These are phyloP conservation scores for Leccinum rimulosum DNA, from an alignment of 768 basidiomycete genomes.

Conservation along the genomic window DNA sequence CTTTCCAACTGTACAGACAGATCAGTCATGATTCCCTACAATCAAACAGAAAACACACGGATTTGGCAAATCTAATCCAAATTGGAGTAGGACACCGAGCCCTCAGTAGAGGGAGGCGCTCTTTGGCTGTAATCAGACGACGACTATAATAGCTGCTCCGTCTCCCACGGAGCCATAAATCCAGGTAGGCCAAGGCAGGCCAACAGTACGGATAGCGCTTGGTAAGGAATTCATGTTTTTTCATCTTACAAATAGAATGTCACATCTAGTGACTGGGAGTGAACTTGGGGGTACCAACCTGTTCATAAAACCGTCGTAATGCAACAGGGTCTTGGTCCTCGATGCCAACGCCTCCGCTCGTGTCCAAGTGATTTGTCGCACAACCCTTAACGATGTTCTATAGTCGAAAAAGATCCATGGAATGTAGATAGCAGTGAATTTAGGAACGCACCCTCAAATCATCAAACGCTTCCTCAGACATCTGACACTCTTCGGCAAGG, in stretches of 20 bases:
- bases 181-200: conserved; percentile 16
- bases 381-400: conserved; percentile 4
- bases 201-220: conserved; percentile 15
- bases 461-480: neutral
- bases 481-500: neutral
- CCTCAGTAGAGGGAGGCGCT: neutral
- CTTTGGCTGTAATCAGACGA: too few species aligned
- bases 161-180: conserved; percentile 7
- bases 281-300: conserved; percentile 8
- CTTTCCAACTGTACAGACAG: conserved; percentile 7
- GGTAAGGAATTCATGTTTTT: conserved; percentile 9
- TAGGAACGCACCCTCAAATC: conserved; percentile 10
- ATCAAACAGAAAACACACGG: conserved; percentile 1
- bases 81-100: conserved; percentile 6
- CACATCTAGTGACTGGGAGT: neutral
- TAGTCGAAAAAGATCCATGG: neutral
- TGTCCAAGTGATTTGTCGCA: neutral
- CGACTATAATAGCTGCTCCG: neutral
- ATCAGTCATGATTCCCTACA: neutral
- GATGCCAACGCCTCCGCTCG: neutral
- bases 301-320: conserved; percentile 9
- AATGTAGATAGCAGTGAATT: neutral
- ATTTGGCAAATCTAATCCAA: conserved; percentile 10
- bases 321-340: conserved; percentile 15
- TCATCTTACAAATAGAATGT: conserved; percentile 8